A percentile compares a stretch with the other conserved stretches of the same genome.
Evolutionary conservation across 352 stramenopile species (phyloP).

Genomic region (Blastocystis sp.): DNA sequence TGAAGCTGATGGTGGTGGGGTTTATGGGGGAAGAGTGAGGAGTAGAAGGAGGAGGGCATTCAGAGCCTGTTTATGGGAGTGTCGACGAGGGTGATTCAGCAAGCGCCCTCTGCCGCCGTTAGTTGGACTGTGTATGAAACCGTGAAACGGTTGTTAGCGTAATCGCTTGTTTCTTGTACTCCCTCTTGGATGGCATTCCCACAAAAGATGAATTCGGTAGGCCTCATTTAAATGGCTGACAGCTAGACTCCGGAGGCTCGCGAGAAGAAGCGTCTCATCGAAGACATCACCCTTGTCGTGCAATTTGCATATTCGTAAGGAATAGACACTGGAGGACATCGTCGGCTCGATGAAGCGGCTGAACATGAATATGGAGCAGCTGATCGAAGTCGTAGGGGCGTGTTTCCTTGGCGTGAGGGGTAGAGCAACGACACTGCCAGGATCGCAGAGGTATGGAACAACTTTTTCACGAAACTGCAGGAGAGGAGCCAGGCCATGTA

Average conservation of each 20-base stretch:
- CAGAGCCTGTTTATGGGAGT: constrained; percentile 88
- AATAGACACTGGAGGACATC: constrained; percentile 49
- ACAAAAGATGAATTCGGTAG: background rate
- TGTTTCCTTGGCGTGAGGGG: background rate
- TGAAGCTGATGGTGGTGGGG: constrained; percentile 9
- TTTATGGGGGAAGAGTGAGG: constrained; percentile 11
- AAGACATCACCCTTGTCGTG: constrained; percentile 46
- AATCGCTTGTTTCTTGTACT: constrained; percentile 16
- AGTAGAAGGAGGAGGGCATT: constrained; percentile 82
- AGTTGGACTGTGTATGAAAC: constrained; percentile 98
- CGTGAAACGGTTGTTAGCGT: constrained; percentile 76
- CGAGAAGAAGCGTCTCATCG: constrained; percentile 64
- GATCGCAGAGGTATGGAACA: constrained; percentile 50
- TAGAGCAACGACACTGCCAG: constrained; percentile 61
- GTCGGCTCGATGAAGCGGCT: constrained; percentile 36
- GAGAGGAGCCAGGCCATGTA: background rate
- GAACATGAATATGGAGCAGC: constrained; percentile 67
- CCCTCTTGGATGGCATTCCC: background rate
- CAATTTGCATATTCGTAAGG: background rate
- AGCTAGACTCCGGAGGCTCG: constrained; percentile 16
- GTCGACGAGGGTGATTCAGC: constrained; percentile 87
- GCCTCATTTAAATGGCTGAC: background rate
- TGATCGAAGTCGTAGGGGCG: constrained; percentile 45
- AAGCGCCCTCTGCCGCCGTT: constrained; percentile 92
- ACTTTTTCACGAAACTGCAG: constrained; percentile 49